Percentiles rank a stretch among this genome's conserved stretches.
Conservation (phyloP, 169 alveolate genomes). For the Babesia sp. region DNA sequence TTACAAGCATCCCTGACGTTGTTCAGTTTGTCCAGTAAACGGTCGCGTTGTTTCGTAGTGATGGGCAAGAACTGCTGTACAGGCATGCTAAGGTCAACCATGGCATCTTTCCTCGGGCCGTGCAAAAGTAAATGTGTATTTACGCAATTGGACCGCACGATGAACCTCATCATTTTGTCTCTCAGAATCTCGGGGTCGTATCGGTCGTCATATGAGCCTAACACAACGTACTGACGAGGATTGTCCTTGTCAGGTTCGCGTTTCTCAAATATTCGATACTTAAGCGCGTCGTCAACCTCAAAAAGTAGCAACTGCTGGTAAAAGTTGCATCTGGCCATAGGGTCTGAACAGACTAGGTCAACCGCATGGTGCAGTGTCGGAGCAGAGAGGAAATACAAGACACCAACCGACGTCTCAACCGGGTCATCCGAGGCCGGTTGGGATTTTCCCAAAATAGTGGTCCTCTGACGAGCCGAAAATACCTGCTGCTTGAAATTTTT, state of each 20-base stretch:
- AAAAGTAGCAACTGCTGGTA: slow-evolving; percentile 52
- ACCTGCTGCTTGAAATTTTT: slow-evolving; percentile 51
- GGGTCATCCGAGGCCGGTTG: slow-evolving; percentile 28
- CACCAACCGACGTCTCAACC: slow-evolving; percentile 53
- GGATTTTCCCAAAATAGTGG: neutral
- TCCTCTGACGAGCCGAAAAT: slow-evolving; percentile 21
- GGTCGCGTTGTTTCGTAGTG: slow-evolving; percentile 26
- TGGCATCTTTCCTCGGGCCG: slow-evolving; percentile 52
- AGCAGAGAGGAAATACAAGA: slow-evolving; percentile 54
- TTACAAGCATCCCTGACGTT: slow-evolving; percentile 40
- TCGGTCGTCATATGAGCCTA: slow-evolving; percentile 29
- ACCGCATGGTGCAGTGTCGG: slow-evolving; percentile 69
- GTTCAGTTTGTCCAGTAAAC: slow-evolving; percentile 12
- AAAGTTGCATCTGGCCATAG: slow-evolving; percentile 60
- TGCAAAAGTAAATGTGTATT: slow-evolving; percentile 46
- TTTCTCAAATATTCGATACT: slow-evolving; percentile 14
- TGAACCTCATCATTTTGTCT: slow-evolving; percentile 59
- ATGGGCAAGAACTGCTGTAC: slow-evolving; percentile 58
- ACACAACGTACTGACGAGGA: slow-evolving; percentile 58
- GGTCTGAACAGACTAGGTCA: slow-evolving; percentile 54
- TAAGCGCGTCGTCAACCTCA: slow-evolving; percentile 59
- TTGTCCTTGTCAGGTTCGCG: slow-evolving; percentile 28
- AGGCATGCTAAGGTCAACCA: slow-evolving; percentile 54
- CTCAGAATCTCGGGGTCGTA: slow-evolving; percentile 22
- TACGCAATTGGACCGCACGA: slow-evolving; percentile 68